Base-by-base conservation (phyloP, 805 yeast species). In the Maudiozyma bulderi region DNA sequence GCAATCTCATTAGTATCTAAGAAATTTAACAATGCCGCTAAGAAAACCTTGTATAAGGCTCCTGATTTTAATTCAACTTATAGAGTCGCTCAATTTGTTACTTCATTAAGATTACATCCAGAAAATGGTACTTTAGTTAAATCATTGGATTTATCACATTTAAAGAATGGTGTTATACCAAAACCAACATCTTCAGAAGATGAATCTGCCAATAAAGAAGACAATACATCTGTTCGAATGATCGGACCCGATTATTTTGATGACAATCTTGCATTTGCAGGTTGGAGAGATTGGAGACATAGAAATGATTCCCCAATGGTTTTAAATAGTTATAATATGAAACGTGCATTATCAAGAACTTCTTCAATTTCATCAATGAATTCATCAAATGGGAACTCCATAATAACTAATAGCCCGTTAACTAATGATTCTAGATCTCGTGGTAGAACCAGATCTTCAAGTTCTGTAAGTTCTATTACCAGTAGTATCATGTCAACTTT, bases 201-300 rank as follows among this genome's bases (percentile, higher is more conserved):
- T 15, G 31, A 7, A 7, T 20, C 20, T 11, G 14, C n/a, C 5
- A 26, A 39, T 20, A 5, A 3, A 6, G 30, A 13, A 3, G 37
- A 45, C 20, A 13, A 30, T 31, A 11, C 13, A 2, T 15, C 30
- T 5, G 9, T 11, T 10, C 28, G 14, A 31, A 31, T 39, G 6
- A n/a, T 41, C 10, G 49, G 47, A 9, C 50, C 48, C 7, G 56
- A 54, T 29, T 39, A 39, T 11, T 15, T 47, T 20, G 46, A 55
- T 10, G 47, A 50, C 8, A 61, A 58, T 15, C 30, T 59, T 40
- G 75, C 81, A 1, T 66, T 76, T 46, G 95, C 95, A 0, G 84
- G 91, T 8, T 88, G 96, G 96, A 74, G 96, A 61, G 96, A 88
- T 63, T 88, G 95, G 95, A 84, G 86, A 58, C 82, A 75, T 58